Evolutionary conservation across 257 asterid species (phyloP).

Genomic region (Eucommia ulmoides): DNA sequence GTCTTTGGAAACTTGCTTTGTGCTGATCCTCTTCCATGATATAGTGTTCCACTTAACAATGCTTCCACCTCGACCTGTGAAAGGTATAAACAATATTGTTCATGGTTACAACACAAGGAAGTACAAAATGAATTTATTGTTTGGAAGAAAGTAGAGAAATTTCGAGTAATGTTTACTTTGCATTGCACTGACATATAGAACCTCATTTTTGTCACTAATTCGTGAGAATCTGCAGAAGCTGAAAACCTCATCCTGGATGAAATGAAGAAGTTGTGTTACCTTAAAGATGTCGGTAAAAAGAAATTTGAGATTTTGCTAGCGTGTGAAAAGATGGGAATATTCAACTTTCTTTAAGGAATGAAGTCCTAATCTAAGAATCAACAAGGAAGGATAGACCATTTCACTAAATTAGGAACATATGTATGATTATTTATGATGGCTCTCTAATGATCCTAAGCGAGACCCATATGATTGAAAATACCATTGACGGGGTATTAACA

Average conservation of each 20-base stretch:
- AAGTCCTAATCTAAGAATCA: neutral
- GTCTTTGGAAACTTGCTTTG: slow-evolving; percentile 45
- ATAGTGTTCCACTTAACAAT: slow-evolving; percentile 60
- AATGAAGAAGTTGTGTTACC: slow-evolving; percentile 9
- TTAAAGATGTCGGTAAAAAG: neutral
- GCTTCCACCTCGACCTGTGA: slow-evolving; percentile 43
- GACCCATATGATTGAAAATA: neutral
- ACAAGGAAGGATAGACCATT: neutral
- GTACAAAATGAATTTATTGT: neutral
- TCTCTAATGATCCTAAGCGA: neutral
- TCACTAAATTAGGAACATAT: neutral
- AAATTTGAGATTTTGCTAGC: neutral
- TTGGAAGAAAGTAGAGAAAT: neutral
- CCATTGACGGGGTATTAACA: neutral
- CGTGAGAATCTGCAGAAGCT: slow-evolving; percentile 77
- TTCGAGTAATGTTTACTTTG: slow-evolving; percentile 34
- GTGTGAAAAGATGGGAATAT: neutral
- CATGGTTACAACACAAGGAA: neutral
- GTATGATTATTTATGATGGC: neutral
- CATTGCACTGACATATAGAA: slow-evolving; percentile 50
- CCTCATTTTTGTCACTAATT: slow-evolving; percentile 38
- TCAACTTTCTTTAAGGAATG: neutral
- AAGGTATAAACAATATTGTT: slow-evolving; percentile 7
- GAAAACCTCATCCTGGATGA: slow-evolving; percentile 57
- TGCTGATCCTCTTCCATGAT: slow-evolving; percentile 60